Evolutionary conservation across 768 basidiomycete genomes (phyloP).

Genomic region (Galerina marginata): DNA sequence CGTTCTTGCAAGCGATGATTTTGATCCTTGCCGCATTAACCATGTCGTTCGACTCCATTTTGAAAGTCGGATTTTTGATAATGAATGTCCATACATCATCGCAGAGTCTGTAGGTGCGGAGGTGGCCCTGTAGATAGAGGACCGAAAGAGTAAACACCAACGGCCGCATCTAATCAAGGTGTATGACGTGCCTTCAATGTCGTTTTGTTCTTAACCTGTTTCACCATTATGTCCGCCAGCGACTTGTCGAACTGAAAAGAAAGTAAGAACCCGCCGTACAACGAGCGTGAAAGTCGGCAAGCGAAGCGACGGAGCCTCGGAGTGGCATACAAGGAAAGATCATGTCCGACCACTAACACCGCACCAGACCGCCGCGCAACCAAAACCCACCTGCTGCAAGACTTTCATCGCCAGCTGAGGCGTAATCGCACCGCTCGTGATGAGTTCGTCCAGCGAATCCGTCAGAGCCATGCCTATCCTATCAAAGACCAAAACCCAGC

Average conservation of each 20-base stretch:
- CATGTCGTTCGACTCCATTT: conserved; percentile 91
- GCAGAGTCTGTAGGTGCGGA: conserved; percentile 90
- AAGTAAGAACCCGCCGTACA: conserved; percentile 1
- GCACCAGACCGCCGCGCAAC: background rate
- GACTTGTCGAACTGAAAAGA: conserved; percentile 89
- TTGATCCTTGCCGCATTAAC: conserved; percentile 83
- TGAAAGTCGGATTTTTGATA: conserved; percentile 90
- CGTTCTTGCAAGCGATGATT: conserved; percentile 98
- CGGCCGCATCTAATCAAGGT: background rate
- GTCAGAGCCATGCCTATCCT: conserved; percentile 98
- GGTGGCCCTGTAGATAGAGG: conserved; percentile 65
- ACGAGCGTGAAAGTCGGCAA: too few species aligned
- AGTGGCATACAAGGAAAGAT: background rate
- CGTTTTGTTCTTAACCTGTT: conserved; percentile 94
- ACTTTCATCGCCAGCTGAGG: conserved; percentile 99
- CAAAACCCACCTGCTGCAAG: conserved; percentile 80
- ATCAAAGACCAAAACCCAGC: conserved; percentile 4
- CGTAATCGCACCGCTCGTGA: conserved; percentile 94
- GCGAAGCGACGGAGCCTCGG: too few species aligned
- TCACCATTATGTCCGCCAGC: conserved; percentile 89
- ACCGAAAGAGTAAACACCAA: background rate
- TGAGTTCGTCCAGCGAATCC: conserved; percentile 97
- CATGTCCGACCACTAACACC: background rate
- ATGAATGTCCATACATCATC: conserved; percentile 99
- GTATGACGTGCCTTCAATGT: conserved; percentile 76